These are phyloP conservation scores for Tolypocladium endophyticum DNA, from an alignment of 2,329 filamentous ascomycete species.

Conservation along the genomic window DNA sequence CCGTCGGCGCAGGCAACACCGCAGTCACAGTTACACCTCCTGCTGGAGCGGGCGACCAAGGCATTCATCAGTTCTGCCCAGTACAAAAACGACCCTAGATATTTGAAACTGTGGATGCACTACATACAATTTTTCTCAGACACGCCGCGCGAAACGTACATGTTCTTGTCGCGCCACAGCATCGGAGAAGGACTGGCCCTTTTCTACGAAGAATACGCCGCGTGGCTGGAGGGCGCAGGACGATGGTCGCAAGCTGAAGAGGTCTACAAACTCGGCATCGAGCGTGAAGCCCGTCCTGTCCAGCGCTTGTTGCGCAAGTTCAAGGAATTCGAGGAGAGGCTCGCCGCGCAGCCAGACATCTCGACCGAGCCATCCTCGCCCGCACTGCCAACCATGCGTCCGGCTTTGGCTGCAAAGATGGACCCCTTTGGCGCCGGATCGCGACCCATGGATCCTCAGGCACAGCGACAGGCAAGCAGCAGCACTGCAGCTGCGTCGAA, in stretches of 20 bases:
- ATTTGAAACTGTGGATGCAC: conserved; percentile 85
- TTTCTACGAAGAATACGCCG: conserved; percentile 95
- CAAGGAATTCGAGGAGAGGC: conserved; percentile 77
- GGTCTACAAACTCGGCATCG: conserved; percentile 81
- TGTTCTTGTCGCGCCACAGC: conserved; percentile 78
- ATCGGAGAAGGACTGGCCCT: conserved; percentile 82
- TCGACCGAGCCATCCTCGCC: conserved; percentile 68
- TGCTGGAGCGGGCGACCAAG: conserved; percentile 90
- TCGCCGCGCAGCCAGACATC: conserved; percentile 52
- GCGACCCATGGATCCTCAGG: conserved; percentile 54
- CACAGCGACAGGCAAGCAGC: conserved; percentile 39
- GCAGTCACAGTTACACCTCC: conserved; percentile 76
- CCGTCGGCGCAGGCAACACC: conserved; percentile 86
- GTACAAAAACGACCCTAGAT: conserved; percentile 92
- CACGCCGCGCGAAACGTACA: conserved; percentile 82
- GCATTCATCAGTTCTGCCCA: conserved; percentile 73
- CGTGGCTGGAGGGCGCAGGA: conserved; percentile 76
- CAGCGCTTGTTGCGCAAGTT: conserved; percentile 82
- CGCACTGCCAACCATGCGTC: conserved; percentile 71
- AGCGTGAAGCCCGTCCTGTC: conserved; percentile 73
- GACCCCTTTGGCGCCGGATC: conserved; percentile 64
- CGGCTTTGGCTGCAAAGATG: conserved; percentile 74
- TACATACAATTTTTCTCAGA: conserved; percentile 93
- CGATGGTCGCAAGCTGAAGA: conserved; percentile 89
- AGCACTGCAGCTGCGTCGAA: conserved; percentile 44